Evolutionary conservation across 768 basidiomycete genomes (phyloP).

Genomic region (Podaxis sp.): DNA sequence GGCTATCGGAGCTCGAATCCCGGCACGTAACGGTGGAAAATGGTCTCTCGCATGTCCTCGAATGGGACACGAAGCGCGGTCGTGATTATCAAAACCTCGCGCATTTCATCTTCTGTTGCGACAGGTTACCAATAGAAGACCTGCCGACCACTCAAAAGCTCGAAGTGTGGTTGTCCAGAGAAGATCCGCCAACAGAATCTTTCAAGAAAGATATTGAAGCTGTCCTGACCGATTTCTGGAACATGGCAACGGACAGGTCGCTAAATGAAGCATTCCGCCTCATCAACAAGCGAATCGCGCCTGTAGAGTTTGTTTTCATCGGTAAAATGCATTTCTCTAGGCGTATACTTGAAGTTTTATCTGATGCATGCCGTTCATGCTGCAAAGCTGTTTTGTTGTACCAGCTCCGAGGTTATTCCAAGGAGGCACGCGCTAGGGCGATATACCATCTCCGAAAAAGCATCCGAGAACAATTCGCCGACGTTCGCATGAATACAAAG

Average conservation of each 20-base stretch:
- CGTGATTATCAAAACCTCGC: constrained; percentile 77
- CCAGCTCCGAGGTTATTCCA: constrained; percentile 43
- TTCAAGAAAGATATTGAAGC: constrained; percentile 58
- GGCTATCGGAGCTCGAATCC: constrained; percentile 59
- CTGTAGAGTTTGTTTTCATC: constrained; percentile 79
- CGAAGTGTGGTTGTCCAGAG: constrained; percentile 49
- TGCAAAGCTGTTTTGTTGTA: constrained; percentile 64
- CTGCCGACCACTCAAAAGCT: constrained; percentile 57
- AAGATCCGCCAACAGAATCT: constrained; percentile 37
- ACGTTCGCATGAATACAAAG: constrained; percentile 61
- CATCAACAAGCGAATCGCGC: constrained; percentile 63
- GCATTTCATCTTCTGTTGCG: constrained; percentile 67
- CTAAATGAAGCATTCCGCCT: constrained; percentile 50
- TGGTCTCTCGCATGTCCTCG: constrained; percentile 55
- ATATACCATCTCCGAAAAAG: constrained; percentile 56
- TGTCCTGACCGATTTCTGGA: constrained; percentile 54
- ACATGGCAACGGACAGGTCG: constrained; percentile 42
- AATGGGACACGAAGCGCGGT: constrained; percentile 69
- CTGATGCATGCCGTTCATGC: background rate
- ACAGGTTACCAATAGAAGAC: constrained; percentile 47
- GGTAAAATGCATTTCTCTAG: constrained; percentile 42
- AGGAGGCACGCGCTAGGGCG: constrained; percentile 51
- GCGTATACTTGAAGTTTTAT: background rate
- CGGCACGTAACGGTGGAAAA: constrained; percentile 57
- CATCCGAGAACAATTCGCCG: constrained; percentile 56